Conservation (phyloP, 208 protist genomes). For the Leishmania tarentolae region DNA sequence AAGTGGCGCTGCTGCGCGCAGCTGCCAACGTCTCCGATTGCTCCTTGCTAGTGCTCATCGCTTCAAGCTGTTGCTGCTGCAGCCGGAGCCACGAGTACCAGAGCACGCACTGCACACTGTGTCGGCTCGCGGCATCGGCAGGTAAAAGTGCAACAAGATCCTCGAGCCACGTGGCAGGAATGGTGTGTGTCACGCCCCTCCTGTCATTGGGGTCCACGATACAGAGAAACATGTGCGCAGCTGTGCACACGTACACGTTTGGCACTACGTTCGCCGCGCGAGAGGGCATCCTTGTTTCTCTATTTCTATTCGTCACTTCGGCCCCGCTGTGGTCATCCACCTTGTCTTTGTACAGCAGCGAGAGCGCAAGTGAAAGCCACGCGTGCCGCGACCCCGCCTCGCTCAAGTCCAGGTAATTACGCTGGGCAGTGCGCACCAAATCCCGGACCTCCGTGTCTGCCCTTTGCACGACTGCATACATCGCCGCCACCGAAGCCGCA, state of each 20-base stretch:
- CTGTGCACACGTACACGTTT: conserved; percentile 55
- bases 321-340: neutral
- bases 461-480: neutral
- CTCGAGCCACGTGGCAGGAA: conserved; percentile 47
- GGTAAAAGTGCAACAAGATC: conserved; percentile 46
- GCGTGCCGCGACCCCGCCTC: conserved; percentile 30
- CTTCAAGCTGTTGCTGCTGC: conserved; percentile 7
- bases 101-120: conserved; percentile 56
- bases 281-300: neutral
- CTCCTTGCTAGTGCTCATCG: neutral
- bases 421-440: conserved; percentile 35
- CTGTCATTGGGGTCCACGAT: conserved; percentile 37
- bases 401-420: conserved; percentile 38
- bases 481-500: neutral
- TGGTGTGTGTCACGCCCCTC: conserved; percentile 10
- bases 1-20: neutral
- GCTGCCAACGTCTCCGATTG: neutral
- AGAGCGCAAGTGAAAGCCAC: conserved; percentile 40
- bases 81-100: conserved; percentile 56
- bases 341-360: conserved; percentile 8
- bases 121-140: conserved; percentile 17
- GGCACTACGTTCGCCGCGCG: neutral
- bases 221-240: conserved; percentile 68
- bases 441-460: conserved; percentile 26
- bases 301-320: neutral